These are phyloP conservation scores for Candida tibetensis DNA, from an alignment of 805 yeast species.

Conservation along the genomic window DNA sequence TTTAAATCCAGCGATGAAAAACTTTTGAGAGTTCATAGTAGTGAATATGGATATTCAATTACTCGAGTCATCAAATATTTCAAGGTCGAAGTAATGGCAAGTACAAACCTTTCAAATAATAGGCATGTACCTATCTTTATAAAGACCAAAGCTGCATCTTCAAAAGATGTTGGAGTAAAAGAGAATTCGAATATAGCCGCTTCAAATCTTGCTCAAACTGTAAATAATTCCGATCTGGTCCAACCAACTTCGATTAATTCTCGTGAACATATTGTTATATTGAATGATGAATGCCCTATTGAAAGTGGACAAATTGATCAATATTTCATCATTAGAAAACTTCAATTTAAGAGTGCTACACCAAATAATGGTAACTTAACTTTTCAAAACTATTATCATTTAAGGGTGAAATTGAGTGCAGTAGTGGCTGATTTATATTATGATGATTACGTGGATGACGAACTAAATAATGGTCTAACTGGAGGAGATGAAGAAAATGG, in stretches of 20 bases:
- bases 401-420: conserved; percentile 33
- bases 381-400: conserved; percentile 46
- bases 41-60: conserved; percentile 35
- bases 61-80: conserved; percentile 38
- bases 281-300: conserved; percentile 22
- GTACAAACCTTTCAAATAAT: conserved; percentile 28
- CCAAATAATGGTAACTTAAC: conserved; percentile 49
- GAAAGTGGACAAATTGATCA: conserved; percentile 24
- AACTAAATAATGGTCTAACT: conserved; percentile 14
- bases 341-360: conserved; percentile 51
- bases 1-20: conserved; percentile 21
- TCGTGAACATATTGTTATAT: conserved; percentile 24
- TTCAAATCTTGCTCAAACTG: conserved; percentile 1
- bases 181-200: conserved; percentile 10
- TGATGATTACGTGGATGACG: conserved; percentile 37
- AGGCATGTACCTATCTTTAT: conserved; percentile 33
- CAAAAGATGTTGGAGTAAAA: neutral
- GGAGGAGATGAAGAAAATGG: conserved; percentile 12
- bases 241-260: conserved; percentile 17
- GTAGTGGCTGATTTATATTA: conserved; percentile 38
- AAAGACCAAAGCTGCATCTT: conserved; percentile 11
- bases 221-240: too few species aligned
- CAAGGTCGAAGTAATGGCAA: conserved; percentile 37
- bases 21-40: conserved; percentile 30
- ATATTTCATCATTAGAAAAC: conserved; percentile 36